Conservation (phyloP, 805 yeast species). For the Brettanomyces nanus region DNA sequence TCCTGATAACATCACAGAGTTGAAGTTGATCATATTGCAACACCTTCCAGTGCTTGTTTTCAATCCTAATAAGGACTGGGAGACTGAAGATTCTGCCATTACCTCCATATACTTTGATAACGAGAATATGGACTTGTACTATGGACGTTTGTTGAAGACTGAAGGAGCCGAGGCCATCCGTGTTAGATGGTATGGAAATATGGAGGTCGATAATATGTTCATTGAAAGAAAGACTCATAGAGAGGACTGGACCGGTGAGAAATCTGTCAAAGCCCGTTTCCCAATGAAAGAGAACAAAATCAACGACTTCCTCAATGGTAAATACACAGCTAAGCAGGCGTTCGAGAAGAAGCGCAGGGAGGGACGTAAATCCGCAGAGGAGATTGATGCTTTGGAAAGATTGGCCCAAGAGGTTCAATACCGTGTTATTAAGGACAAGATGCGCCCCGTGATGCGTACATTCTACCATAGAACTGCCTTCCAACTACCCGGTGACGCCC, state of each 20-base stretch:
- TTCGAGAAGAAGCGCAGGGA: slow-evolving; percentile 91
- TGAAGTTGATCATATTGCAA: slow-evolving; percentile 84
- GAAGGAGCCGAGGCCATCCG: slow-evolving; percentile 99
- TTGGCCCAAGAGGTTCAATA: slow-evolving; percentile 92
- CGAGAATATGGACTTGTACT: slow-evolving; percentile 78
- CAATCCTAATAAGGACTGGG: slow-evolving; percentile 94
- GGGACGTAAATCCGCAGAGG: slow-evolving; percentile 79
- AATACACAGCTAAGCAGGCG: slow-evolving; percentile 78
- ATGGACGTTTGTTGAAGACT: slow-evolving; percentile 89
- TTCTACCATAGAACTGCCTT: slow-evolving; percentile 98
- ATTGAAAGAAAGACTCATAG: slow-evolving; percentile 97
- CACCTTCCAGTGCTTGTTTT: slow-evolving; percentile 96
- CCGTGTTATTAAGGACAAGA: slow-evolving; percentile 70
- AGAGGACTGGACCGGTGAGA: slow-evolving; percentile 99
- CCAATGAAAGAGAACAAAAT: slow-evolving; percentile 86
- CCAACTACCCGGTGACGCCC: slow-evolving; percentile 98
- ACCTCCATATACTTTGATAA: slow-evolving; percentile 96
- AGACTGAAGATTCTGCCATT: slow-evolving; percentile 89
- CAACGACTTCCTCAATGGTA: slow-evolving; percentile 76
- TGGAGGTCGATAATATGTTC: slow-evolving; percentile 85
- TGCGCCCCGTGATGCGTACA: slow-evolving; percentile 92
- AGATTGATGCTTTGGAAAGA: slow-evolving; percentile 86
- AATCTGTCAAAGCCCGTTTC: slow-evolving; percentile 97
- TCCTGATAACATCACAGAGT: slow-evolving; percentile 94
- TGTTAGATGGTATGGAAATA: slow-evolving; percentile 98